Base-by-base conservation (phyloP, 208 protist genomes). In the Trypanosoma congolense region DNA sequence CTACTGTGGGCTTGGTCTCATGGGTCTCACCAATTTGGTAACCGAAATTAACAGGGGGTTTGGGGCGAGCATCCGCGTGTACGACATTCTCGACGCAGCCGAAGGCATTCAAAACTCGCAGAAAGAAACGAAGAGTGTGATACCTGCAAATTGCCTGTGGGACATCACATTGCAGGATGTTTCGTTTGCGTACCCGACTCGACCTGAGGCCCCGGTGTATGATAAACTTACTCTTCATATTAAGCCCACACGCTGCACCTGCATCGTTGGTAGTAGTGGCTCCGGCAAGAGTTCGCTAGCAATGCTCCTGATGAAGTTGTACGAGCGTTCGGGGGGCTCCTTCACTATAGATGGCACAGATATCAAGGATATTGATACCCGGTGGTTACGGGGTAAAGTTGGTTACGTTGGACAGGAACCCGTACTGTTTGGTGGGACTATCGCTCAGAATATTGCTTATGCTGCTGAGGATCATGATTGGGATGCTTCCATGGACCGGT, bases 391-490 rank as follows among this genome's bases (percentile, higher is more conserved):
- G 45, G 65, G 75, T 44, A 67, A 66, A 5, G 70, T 96, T 42
- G 87, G 83, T 21, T 90, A 90, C 55, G 90, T 96, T 0, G 66
- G 80, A 4, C 90, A 94, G 60, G 90, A 96, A 57, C 85, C 86
- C 0, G 70, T 91, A 9, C 75, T 94, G 9, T 92, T 96, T 53
- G 81, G 70, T 21, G 87, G 83, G 10, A 75, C 87, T n/a, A 87
- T 96, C 40, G 79, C 74, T 10, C 70, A 94, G 59, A 96, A 96
- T 66, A 95, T 95, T 53, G 83, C 83, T 18, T 95, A 91, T 70
- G 85, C 83, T 38, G 46, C 79, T 4, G 48, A 67, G 8, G 72
- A 67, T 24, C 80, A 80, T 54, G 70, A 89, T 49, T 92, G 84
- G 75, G 85, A 80, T 28, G 85, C 89, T 52, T 58, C 75, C 21